Evolutionary conservation across 169 alveolate species (phyloP).

Genomic region (Eimeria acervulina): DNA sequence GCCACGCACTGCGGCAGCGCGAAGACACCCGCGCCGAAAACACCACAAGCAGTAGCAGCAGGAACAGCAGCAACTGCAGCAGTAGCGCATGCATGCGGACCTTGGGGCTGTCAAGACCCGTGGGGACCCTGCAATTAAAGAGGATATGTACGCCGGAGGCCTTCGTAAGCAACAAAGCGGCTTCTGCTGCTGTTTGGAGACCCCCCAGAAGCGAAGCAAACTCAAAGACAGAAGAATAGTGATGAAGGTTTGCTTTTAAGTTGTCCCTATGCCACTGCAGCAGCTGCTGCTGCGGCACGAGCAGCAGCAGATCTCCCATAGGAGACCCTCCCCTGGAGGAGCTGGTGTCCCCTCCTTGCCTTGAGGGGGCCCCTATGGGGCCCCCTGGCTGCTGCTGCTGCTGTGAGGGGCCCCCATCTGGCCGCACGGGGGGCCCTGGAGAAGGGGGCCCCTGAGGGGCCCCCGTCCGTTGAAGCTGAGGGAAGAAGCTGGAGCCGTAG

Average conservation of each 20-base stretch:
- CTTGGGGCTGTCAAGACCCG: background rate
- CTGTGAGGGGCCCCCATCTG: too few relatives aligned
- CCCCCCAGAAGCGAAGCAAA: background rate
- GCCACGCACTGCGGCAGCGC: background rate
- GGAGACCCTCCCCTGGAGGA: background rate
- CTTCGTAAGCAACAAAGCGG: background rate
- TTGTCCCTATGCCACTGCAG: conserved; percentile 24
- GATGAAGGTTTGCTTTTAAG: background rate
- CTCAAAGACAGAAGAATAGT: background rate
- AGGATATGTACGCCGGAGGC: conserved; percentile 24
- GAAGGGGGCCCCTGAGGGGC: background rate
- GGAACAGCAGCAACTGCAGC: background rate
- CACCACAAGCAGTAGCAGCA: conserved; percentile 11
- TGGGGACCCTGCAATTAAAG: conserved; percentile 40
- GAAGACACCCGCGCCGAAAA: background rate
- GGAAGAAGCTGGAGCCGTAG: conserved; percentile 36
- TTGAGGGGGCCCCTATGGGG: background rate
- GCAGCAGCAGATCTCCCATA: conserved; percentile 26
- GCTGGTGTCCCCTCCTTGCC: background rate
- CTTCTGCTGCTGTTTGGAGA: background rate
- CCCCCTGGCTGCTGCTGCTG: too few relatives aligned
- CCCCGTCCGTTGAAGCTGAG: background rate
- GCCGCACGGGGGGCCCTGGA: background rate
- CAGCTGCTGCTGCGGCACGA: conserved; percentile 47
- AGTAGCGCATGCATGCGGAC: background rate